These are phyloP conservation scores for Trichosporon faecale DNA, from an alignment of 1,284 basidiomycete genomes.

Conservation along the genomic window DNA sequence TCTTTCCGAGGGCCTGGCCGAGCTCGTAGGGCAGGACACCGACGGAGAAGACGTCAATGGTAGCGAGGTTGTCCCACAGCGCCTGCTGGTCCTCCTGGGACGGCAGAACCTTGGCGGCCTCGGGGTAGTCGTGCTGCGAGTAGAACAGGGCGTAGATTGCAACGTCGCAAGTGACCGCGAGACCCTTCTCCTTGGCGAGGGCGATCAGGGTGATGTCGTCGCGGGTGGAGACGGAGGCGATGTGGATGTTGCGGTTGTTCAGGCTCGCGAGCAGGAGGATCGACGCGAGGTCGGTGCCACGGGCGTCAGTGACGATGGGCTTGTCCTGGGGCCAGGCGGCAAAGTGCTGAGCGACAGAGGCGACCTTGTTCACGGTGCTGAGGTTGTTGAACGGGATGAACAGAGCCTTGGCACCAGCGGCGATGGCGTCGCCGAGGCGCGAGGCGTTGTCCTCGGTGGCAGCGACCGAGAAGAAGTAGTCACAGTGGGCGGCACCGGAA, in stretches of 20 bases:
- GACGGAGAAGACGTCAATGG: conserved; percentile 89
- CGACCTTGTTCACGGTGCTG: conserved; percentile 57
- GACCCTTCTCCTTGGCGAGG: conserved; percentile 87
- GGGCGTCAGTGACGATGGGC: conserved; percentile 90
- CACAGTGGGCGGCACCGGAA: conserved; percentile 67
- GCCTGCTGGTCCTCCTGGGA: conserved; percentile 73
- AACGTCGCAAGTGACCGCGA: conserved; percentile 96
- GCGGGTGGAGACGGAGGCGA: conserved; percentile 84
- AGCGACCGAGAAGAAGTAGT: conserved; percentile 77
- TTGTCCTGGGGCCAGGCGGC: conserved; percentile 87
- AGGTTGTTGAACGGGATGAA: conserved; percentile 73
- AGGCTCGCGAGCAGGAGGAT: conserved; percentile 89
- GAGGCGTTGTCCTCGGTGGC: conserved; percentile 69
- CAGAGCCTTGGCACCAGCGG: conserved; percentile 73
- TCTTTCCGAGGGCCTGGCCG: conserved; percentile 65
- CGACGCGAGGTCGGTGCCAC: conserved; percentile 87
- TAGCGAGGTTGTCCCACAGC: conserved; percentile 80
- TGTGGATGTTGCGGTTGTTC: conserved; percentile 83
- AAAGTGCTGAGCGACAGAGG: conserved; percentile 77
- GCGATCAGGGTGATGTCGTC: conserved; percentile 90
- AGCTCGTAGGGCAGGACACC: conserved; percentile 79
- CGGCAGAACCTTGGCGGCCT: conserved; percentile 65
- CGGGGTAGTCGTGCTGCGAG: conserved; percentile 69
- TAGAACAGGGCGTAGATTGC: conserved; percentile 92
- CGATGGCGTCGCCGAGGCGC: conserved; percentile 66